A percentile compares a stretch with the other conserved stretches of the same genome.
These are phyloP conservation scores for Lycium barbarum DNA, from an alignment of 257 asterid species.

Conservation along the genomic window DNA sequence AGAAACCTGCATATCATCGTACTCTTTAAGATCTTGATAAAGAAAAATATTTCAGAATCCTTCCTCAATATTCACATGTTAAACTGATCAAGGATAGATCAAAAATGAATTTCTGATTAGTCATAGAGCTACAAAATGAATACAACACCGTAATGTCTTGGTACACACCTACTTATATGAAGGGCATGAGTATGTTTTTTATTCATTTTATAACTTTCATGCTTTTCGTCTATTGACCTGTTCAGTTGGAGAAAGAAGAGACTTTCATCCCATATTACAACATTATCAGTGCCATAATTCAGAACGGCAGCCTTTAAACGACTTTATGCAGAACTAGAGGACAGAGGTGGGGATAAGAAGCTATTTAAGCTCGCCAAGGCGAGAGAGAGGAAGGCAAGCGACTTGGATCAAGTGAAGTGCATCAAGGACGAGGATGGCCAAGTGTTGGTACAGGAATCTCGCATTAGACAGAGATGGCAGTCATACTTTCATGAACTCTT, in stretches of 20 bases:
- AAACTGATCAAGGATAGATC: background rate
- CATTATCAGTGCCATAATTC: constrained; percentile 15
- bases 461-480: too few relatives aligned
- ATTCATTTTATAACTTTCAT: constrained; percentile 1
- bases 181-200: background rate
- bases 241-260: constrained; percentile 13
- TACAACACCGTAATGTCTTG: background rate
- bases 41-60: background rate
- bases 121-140: constrained; percentile 10
- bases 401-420: too few relatives aligned
- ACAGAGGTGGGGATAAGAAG: too few relatives aligned
- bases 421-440: too few relatives aligned
- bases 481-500: too few relatives aligned
- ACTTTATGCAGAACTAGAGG: too few relatives aligned
- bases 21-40: background rate
- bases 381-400: too few relatives aligned
- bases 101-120: constrained; percentile 1
- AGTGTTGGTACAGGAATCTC: too few relatives aligned
- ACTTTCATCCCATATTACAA: constrained; percentile 1
- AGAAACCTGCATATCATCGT: background rate
- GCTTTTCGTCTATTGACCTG: background rate
- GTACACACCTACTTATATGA: background rate
- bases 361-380: too few relatives aligned
- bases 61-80: constrained; percentile 23
- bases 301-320: too few relatives aligned